Evolutionary conservation across 208 protist species (phyloP).

Genomic region (Leishmania aethiopica): DNA sequence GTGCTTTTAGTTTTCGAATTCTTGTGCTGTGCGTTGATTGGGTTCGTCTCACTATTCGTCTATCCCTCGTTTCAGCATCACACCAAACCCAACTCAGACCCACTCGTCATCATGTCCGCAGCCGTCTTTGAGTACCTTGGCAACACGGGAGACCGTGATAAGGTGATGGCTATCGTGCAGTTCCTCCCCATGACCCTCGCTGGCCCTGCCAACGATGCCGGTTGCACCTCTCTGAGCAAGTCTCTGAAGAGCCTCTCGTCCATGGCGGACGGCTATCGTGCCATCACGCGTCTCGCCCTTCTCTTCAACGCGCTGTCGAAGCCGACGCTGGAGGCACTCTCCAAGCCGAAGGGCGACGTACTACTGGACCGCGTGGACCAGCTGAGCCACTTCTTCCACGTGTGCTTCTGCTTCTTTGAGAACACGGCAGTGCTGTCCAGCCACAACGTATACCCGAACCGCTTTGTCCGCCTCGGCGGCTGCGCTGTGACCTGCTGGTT

Average conservation of each 20-base stretch:
- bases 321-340: conserved; percentile 53
- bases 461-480: conserved; percentile 63
- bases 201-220: conserved; percentile 57
- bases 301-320: conserved; percentile 73
- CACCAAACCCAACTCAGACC: background rate
- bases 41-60: background rate
- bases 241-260: conserved; percentile 66
- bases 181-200: conserved; percentile 81
- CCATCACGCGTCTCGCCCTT: conserved; percentile 85
- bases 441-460: conserved; percentile 60
- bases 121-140: conserved; percentile 59
- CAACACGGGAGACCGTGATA: conserved; percentile 82
- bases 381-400: conserved; percentile 81
- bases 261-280: conserved; percentile 87
- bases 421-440: conserved; percentile 77
- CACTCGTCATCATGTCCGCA: conserved; percentile 44
- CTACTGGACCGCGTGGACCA: conserved; percentile 66
- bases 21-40: background rate
- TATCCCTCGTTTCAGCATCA: background rate
- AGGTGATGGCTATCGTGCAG: conserved; percentile 90
- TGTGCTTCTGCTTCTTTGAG: conserved; percentile 85
- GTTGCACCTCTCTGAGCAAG: conserved; percentile 62
- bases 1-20: conserved; percentile 4
- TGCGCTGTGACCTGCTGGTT: conserved; percentile 88
- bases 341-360: conserved; percentile 61